phyloP scores from a whole-genome alignment of 2,329 filamentous ascomycete species.

The Penicillium sp. region DNA sequence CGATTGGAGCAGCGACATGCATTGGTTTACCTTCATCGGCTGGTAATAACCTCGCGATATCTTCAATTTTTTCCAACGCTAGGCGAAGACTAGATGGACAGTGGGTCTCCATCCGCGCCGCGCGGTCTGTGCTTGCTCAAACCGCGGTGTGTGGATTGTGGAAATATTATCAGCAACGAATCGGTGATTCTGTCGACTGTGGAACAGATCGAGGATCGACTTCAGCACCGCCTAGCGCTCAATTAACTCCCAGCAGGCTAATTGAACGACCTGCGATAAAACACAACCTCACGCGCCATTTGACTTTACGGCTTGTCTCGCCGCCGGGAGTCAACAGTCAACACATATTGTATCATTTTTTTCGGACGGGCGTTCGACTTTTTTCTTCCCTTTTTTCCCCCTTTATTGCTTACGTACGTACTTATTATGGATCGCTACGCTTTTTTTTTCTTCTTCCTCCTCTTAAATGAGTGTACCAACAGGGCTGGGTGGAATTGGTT shows the following conservation, averaged over 20 bases:
- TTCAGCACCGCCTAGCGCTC: background rate
- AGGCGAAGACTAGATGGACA: background rate
- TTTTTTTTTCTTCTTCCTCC: background rate
- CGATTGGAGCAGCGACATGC: background rate
- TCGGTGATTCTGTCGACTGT: background rate
- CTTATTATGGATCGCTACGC: background rate
- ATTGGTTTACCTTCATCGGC: background rate
- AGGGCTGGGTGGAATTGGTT: background rate
- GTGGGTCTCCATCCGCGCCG: background rate
- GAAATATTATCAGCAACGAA: conserved; percentile 17
- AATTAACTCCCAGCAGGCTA: background rate
- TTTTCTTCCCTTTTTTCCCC: background rate
- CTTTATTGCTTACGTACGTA: background rate
- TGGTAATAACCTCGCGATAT: background rate
- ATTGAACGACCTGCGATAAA: conserved; percentile 1
- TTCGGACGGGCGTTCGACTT: background rate
- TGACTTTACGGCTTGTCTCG: background rate
- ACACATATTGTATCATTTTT: background rate
- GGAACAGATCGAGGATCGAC: background rate
- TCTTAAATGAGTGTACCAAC: conserved; percentile 1
- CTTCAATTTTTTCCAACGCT: background rate
- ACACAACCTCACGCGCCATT: background rate
- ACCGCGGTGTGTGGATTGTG: background rate
- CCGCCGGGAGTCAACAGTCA: background rate
- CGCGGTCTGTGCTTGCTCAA: background rate